These are phyloP conservation scores for Solanum aculeatissimum DNA, from an alignment of 305 asterid genomes.

Conservation along the genomic window DNA sequence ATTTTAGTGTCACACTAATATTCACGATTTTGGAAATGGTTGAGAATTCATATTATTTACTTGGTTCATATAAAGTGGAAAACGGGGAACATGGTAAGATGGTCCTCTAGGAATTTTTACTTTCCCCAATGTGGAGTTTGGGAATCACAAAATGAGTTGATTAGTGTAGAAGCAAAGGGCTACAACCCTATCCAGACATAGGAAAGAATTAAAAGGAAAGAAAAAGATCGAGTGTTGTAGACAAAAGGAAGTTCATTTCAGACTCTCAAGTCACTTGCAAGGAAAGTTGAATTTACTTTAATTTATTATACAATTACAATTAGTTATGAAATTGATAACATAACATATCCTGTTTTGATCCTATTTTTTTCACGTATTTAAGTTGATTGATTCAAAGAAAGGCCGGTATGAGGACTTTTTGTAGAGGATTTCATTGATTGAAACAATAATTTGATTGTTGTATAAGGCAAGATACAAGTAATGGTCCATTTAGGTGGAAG, in stretches of 20 bases:
- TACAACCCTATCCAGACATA: conserved; percentile 2
- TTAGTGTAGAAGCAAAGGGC: conserved; percentile 42
- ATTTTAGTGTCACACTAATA: background rate
- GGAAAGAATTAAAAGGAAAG: background rate
- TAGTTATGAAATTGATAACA: background rate
- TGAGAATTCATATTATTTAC: background rate
- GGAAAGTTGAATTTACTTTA: background rate
- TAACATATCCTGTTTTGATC: too few species aligned
- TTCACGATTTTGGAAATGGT: too few species aligned
- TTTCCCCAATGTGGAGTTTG: conserved; percentile 15
- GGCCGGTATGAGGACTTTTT: too few species aligned
- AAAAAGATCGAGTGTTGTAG: background rate
- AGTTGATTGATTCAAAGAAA: too few species aligned
- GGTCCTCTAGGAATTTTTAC: conserved; percentile 26
- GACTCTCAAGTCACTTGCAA: conserved; percentile 15
- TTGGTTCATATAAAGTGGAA: background rate
- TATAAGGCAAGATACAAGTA: background rate
- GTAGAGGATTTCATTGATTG: too few species aligned
- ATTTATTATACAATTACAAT: background rate
- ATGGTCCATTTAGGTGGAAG: background rate
- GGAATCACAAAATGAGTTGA: conserved; percentile 42
- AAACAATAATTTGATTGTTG: background rate
- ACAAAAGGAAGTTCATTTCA: background rate
- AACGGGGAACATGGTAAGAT: conserved; percentile 28
- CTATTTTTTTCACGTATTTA: too few species aligned